A percentile compares a stretch with the other conserved stretches of the same genome.
Evolutionary conservation across 2,329 filamentous ascomycete species (phyloP).

Genomic region (Biscogniauxia sp.): DNA sequence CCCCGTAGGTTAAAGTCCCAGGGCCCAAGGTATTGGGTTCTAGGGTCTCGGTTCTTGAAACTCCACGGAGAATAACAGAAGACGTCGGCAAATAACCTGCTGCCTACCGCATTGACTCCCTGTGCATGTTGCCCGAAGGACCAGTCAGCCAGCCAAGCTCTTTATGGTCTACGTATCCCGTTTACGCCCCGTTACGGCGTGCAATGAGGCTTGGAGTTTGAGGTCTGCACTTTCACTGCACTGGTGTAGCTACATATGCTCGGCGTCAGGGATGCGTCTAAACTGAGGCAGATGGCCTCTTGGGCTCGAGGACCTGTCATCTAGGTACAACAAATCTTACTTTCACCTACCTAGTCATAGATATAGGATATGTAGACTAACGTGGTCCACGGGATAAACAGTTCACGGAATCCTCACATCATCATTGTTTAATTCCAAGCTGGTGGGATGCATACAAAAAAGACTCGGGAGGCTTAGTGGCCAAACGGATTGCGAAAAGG

Average conservation of each 20-base stretch:
- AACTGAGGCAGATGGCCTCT: background rate
- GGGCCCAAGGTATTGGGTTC: background rate
- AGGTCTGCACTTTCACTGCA: background rate
- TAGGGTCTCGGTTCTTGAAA: background rate
- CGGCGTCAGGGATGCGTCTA: background rate
- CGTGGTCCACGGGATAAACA: background rate
- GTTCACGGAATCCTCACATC: background rate
- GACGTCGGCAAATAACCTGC: background rate
- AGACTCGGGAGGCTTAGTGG: background rate
- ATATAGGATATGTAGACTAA: background rate
- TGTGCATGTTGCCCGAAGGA: background rate
- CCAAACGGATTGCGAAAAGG: background rate
- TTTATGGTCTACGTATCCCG: background rate
- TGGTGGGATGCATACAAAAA: background rate
- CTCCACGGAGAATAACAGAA: background rate
- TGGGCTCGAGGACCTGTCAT: background rate
- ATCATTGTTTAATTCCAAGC: background rate
- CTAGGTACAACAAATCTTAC: background rate
- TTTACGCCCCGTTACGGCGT: background rate
- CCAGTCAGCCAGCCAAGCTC: background rate
- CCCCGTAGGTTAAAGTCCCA: background rate
- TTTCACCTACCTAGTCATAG: background rate
- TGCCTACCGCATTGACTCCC: background rate
- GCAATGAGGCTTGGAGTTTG: background rate
- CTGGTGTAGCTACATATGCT: background rate